Evolutionary conservation across 768 basidiomycete species (phyloP).

Genomic region (Clitopilus passeckerianus): DNA sequence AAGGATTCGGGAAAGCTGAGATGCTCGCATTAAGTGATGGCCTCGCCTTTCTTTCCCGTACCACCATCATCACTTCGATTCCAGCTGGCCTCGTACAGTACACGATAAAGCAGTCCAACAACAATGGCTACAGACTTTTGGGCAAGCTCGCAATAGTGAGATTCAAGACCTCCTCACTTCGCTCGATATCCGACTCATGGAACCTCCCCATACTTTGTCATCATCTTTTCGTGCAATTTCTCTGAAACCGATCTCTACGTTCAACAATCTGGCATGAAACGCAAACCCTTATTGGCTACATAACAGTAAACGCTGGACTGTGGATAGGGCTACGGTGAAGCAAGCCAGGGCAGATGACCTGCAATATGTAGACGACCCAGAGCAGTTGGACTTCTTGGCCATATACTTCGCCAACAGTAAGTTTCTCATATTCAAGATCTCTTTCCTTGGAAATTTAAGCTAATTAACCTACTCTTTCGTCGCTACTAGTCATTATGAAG

Average conservation of each 20-base stretch:
- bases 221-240: background rate
- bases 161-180: conserved; percentile 21
- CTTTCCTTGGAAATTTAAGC: background rate
- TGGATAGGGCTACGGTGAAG: conserved; percentile 72
- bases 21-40: no score
- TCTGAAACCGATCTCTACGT: background rate
- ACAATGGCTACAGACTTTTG: conserved; percentile 84
- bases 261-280: no score
- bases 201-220: background rate
- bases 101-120: no score
- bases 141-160: conserved; percentile 86
- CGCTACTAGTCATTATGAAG: conserved; percentile 67
- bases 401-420: conserved; percentile 88
- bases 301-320: conserved; percentile 86
- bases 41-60: no score
- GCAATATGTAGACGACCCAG: conserved; percentile 72
- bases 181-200: background rate
- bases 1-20: no score
- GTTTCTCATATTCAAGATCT: conserved; percentile 6
- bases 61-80: no score
- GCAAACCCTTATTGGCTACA: background rate
- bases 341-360: conserved; percentile 76
- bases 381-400: conserved; percentile 72
- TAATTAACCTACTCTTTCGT: background rate
- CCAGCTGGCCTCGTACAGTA: no score